These are phyloP conservation scores for Quillaja saponaria DNA, from an alignment of 306 rosid species.

Conservation along the genomic window DNA sequence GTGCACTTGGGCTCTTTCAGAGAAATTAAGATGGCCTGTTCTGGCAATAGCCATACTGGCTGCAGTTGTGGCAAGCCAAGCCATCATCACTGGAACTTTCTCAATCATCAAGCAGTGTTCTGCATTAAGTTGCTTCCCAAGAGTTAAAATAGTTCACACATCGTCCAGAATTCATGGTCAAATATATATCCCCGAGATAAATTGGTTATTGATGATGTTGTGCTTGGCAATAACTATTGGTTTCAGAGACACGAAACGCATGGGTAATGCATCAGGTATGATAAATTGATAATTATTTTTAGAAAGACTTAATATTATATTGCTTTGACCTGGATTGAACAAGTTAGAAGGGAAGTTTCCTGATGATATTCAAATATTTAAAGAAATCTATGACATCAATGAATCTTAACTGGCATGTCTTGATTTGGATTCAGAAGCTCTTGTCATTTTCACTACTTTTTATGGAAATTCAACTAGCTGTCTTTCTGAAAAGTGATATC, in stretches of 20 bases:
- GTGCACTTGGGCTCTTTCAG: slow-evolving; percentile 44
- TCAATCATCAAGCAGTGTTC: slow-evolving; percentile 93
- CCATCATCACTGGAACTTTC: slow-evolving; percentile 93
- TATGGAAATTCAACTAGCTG: no score
- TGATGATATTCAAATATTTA: no score
- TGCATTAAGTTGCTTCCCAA: slow-evolving; percentile 86
- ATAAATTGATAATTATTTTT: slow-evolving; percentile 1
- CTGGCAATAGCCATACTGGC: slow-evolving; percentile 89
- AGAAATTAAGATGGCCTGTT: slow-evolving; percentile 82
- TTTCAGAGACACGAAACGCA: slow-evolving; percentile 76
- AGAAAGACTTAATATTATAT: no score
- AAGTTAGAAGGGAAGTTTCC: no score
- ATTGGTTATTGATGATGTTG: slow-evolving; percentile 85
- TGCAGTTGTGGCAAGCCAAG: slow-evolving; percentile 97
- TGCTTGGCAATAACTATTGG: slow-evolving; percentile 86
- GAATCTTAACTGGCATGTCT: background rate
- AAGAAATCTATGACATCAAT: no score
- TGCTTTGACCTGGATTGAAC: no score
- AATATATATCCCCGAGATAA: slow-evolving; percentile 93
- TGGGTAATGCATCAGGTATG: slow-evolving; percentile 95
- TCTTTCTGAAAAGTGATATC: background rate
- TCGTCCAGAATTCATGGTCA: slow-evolving; percentile 93
- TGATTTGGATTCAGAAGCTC: background rate
- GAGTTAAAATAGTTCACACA: slow-evolving; percentile 87
- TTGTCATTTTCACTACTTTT: background rate